Evolutionary conservation across 2,329 filamentous ascomycete genomes (phyloP).

Genomic region (Aspergillus thermomutatus): DNA sequence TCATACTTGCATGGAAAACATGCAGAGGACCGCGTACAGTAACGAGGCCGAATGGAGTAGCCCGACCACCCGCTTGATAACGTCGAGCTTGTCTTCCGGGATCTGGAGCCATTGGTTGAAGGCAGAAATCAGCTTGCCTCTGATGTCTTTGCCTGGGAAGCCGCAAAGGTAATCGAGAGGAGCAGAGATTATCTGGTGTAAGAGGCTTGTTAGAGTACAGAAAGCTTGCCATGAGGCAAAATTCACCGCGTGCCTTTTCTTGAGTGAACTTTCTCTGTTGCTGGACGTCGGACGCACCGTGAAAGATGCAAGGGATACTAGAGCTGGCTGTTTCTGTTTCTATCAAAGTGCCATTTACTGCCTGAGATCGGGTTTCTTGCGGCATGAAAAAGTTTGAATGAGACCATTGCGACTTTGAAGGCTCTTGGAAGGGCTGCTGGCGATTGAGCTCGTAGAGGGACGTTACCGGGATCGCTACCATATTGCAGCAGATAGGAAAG

Average conservation of each 20-base stretch:
- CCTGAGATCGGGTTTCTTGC: neutral
- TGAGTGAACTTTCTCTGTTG: neutral
- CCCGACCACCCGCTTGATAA: constrained; percentile 40
- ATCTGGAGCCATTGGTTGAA: constrained; percentile 45
- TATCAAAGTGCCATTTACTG: neutral
- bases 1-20: neutral
- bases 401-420: neutral
- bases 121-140: constrained; percentile 40
- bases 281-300: neutral
- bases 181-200: neutral
- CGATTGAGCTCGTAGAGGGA: neutral
- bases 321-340: neutral
- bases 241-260: neutral
- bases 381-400: neutral
- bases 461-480: neutral
- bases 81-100: constrained; percentile 33
- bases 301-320: neutral
- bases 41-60: constrained; percentile 45
- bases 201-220: neutral
- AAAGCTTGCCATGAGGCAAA: neutral
- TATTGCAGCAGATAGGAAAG: neutral
- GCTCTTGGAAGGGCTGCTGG: neutral
- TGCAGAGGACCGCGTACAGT: constrained; percentile 24
- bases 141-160: constrained; percentile 41
- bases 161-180: neutral